These are phyloP conservation scores for Dissophora ornata DNA, from an alignment of 192 early-diverging fungal species.

Conservation along the genomic window DNA sequence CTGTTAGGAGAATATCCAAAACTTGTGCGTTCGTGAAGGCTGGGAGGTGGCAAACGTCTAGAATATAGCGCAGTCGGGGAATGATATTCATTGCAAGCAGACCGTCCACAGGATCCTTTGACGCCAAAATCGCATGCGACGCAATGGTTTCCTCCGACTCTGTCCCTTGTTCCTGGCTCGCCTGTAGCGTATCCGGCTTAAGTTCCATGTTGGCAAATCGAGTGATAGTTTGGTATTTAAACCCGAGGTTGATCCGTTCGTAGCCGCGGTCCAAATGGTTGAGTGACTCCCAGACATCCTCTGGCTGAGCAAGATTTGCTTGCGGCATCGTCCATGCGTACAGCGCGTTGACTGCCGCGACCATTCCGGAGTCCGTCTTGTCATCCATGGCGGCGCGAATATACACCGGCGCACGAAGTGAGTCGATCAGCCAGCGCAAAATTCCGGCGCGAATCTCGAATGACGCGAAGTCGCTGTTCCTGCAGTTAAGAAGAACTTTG, in stretches of 20 bases:
- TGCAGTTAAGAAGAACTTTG: slow-evolving; percentile 65
- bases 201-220: slow-evolving; percentile 55
- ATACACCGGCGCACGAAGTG: slow-evolving; percentile 59
- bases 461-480: slow-evolving; percentile 35
- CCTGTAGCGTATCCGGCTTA: slow-evolving; percentile 38
- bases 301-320: slow-evolving; percentile 23
- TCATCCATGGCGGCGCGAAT: slow-evolving; percentile 77
- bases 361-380: slow-evolving; percentile 66
- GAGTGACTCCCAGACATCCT: slow-evolving; percentile 56
- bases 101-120: slow-evolving; percentile 66
- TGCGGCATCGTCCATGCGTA: slow-evolving; percentile 54
- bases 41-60: slow-evolving; percentile 56
- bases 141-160: slow-evolving; percentile 55
- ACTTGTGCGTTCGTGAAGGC: slow-evolving; percentile 53
- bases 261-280: slow-evolving; percentile 44
- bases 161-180: slow-evolving; percentile 52
- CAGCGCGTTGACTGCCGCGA: slow-evolving; percentile 61
- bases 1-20: slow-evolving; percentile 59
- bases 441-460: slow-evolving; percentile 39
- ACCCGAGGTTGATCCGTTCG: slow-evolving; percentile 34
- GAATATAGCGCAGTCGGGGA: slow-evolving; percentile 65
- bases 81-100: slow-evolving; percentile 73
- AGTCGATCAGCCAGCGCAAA: slow-evolving; percentile 54
- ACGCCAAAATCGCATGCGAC: slow-evolving; percentile 59
- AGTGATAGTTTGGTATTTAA: slow-evolving; percentile 30